Percentiles rank a stretch among this genome's conserved stretches.
These are phyloP conservation scores for Choanephora cucurbitarum DNA, from an alignment of 371 early-diverging fungal genomes.

Conservation along the genomic window DNA sequence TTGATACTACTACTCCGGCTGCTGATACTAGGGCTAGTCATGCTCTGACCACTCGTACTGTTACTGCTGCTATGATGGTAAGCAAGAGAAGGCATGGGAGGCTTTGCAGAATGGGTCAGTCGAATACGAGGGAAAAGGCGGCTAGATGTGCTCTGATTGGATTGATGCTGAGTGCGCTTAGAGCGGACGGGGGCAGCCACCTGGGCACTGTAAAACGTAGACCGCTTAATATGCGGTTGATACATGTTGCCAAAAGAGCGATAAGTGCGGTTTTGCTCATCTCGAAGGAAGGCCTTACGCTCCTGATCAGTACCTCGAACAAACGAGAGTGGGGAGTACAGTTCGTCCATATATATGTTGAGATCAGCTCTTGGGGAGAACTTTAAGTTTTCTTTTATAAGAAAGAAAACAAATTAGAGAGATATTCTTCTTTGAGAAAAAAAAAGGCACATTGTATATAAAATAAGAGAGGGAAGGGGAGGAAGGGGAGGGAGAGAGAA, in stretches of 20 bases:
- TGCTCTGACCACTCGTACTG: too few species aligned
- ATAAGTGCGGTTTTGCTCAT: constrained; percentile 3
- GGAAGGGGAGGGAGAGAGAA: too few species aligned
- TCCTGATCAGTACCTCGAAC: constrained; percentile 13
- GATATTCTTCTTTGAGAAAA: too few species aligned
- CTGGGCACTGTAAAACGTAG: constrained; percentile 16
- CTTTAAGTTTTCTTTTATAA: not conserved
- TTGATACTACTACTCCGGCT: too few species aligned
- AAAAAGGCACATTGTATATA: too few species aligned
- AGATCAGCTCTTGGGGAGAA: constrained; percentile 21
- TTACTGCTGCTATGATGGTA: too few species aligned
- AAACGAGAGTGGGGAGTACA: constrained; percentile 15
- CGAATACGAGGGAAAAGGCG: not conserved
- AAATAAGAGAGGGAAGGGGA: too few species aligned
- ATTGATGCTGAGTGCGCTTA: constrained; percentile 14
- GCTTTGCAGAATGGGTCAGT: not conserved
- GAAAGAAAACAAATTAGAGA: not conserved
- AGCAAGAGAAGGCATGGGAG: not conserved
- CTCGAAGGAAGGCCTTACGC: constrained; percentile 2
- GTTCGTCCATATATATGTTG: constrained; percentile 25
- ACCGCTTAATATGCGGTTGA: constrained; percentile 2
- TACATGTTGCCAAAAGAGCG: constrained; percentile 7
- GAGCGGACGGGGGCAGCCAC: constrained; percentile 13
- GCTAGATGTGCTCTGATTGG: not conserved
- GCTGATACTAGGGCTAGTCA: too few species aligned